Percentiles rank a stretch among this genome's conserved stretches.
These are phyloP conservation scores for Zygoascus tannicola DNA, from an alignment of 805 yeast genomes.

Conservation along the genomic window DNA sequence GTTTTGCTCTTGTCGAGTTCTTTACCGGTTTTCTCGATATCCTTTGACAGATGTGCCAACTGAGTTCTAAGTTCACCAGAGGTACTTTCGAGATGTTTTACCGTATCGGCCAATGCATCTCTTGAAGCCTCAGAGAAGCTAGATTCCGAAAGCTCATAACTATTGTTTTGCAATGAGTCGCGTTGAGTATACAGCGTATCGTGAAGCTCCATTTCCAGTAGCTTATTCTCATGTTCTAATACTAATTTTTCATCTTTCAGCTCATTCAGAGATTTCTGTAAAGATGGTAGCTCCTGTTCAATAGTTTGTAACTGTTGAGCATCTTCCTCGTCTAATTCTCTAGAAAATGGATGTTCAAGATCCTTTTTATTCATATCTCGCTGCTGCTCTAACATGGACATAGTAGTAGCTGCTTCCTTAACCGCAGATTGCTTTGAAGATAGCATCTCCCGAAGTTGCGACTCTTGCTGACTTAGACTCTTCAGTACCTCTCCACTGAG, in stretches of 20 bases:
- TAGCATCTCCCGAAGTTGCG: slow-evolving; percentile 16
- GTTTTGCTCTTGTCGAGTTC: slow-evolving; percentile 30
- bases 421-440: slow-evolving; percentile 26
- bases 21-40: slow-evolving; percentile 11
- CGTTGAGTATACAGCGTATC: slow-evolving; percentile 49
- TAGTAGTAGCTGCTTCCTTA: slow-evolving; percentile 36
- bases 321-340: slow-evolving; percentile 45
- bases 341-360: slow-evolving; percentile 42
- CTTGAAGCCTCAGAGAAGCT: background rate
- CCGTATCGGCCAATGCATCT: slow-evolving; percentile 11
- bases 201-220: slow-evolving; percentile 46
- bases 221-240: slow-evolving; percentile 40
- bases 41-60: slow-evolving; percentile 9
- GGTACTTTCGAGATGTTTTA: slow-evolving; percentile 23
- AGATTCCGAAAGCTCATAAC: slow-evolving; percentile 3
- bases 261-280: slow-evolving; percentile 35
- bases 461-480: slow-evolving; percentile 6
- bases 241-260: slow-evolving; percentile 34
- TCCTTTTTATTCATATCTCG: slow-evolving; percentile 41
- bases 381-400: slow-evolving; percentile 34
- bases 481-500: slow-evolving; percentile 17
- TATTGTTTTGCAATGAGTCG: slow-evolving; percentile 27
- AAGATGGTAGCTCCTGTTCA: slow-evolving; percentile 28
- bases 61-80: slow-evolving; percentile 15
- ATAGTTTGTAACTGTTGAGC: slow-evolving; percentile 31